Conservation (phyloP, 768 basidiomycete genomes). For the Macrolepiota albuminosa region DNA sequence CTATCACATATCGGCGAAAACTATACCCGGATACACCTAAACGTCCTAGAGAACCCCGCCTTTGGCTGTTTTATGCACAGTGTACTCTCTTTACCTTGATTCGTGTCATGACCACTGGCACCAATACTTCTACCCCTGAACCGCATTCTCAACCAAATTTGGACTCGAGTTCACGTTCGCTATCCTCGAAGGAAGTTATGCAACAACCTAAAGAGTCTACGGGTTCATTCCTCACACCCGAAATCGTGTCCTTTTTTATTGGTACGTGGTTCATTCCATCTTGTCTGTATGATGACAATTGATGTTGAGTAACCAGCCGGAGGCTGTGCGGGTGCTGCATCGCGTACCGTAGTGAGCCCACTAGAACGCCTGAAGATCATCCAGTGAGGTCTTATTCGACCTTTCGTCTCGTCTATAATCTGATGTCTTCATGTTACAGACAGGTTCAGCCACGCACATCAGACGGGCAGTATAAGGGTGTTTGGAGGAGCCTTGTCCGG, state of each 20-base stretch:
- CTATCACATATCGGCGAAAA: constrained; percentile 6
- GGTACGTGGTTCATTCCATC: constrained; percentile 21
- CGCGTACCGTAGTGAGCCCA: constrained; percentile 89
- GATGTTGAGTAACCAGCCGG: constrained; percentile 32
- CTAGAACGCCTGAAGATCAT: constrained; percentile 95
- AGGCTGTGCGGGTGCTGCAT: constrained; percentile 61
- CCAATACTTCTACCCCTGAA: constrained; percentile 4
- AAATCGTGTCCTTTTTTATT: constrained; percentile 41
- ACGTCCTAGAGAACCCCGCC: constrained; percentile 6
- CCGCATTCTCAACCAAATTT: constrained; percentile 5
- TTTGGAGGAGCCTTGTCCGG: constrained; percentile 76
- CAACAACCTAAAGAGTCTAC: constrained; percentile 10
- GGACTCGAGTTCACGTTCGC: neutral
- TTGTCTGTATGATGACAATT: constrained; percentile 7
- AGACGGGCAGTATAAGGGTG: constrained; percentile 72
- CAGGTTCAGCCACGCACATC: constrained; percentile 81
- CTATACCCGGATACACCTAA: constrained; percentile 13
- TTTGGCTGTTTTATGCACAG: constrained; percentile 13
- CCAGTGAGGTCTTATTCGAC: constrained; percentile 51
- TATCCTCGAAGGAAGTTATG: neutral
- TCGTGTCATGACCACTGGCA: constrained; percentile 11
- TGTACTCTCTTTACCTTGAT: constrained; percentile 6
- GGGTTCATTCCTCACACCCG: constrained; percentile 27
- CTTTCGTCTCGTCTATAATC: constrained; percentile 4
- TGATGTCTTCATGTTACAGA: constrained; percentile 33